Base-by-base conservation (phyloP, 2,329 filamentous ascomycete species). In the Fusarium tupiense region DNA sequence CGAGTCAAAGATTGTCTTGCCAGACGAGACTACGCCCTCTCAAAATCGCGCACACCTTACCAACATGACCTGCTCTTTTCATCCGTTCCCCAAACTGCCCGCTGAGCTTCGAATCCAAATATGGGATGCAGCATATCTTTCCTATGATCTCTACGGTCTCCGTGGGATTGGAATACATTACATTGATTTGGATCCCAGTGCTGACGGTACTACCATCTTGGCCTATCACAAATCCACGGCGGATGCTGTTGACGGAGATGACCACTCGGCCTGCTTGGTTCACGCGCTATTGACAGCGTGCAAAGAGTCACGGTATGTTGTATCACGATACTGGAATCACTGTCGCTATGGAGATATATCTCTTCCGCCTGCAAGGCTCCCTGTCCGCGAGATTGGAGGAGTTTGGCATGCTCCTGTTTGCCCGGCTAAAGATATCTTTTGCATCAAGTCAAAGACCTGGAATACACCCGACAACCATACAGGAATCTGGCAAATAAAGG, bases 121-220 rank as follows among this genome's bases (percentile, higher is more conserved):
- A 13, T 29, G 44, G 44, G 24, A 47, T 26, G 26, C 8, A 29
- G 44, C 46, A 29, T 47, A 26, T 16, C 26, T 47, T 1, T 47
- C 46, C 0, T 47, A 29, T 4, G 3, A 2, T 26, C 0, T 29
- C 19, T 47, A 29, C 3, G 2, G 16, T 22, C 26, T 0, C 10
- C 19, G 9, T 4, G 3, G 4, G 16, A 0, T 3, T 16, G 1
- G 9, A 6, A 47, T 47, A 13, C 46, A 29, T 14, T 47, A 22
- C 13, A 8, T 47, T 8, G 6, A 47, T 6, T 4, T 47, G 6
- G 13, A 47, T 4, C 19, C 19, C 10, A 22, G 26, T 16, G 13
- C 46, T 22, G 46, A 16, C 13, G 5, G 13, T 20, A 29, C 11
- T 47, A 22, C 26, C 9, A 6, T 47, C 26, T 8, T 16, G 6